Conservation (phyloP, 208 protist genomes). For the Borovskyia barvae region DNA sequence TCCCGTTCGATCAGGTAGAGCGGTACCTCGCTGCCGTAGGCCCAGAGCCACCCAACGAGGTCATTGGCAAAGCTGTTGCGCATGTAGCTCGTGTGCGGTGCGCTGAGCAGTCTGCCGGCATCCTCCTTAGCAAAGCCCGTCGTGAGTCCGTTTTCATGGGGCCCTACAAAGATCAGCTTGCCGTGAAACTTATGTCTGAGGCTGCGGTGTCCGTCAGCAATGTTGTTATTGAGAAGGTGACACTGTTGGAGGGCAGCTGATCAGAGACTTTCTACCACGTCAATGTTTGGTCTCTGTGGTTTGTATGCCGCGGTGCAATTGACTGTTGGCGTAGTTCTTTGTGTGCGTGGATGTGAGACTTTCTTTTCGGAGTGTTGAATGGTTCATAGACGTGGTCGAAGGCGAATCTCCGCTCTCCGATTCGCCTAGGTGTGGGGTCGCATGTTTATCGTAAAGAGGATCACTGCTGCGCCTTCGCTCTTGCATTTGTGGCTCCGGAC, state of each 20-base stretch:
- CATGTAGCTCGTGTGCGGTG: conserved; percentile 46
- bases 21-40: conserved; percentile 80
- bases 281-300: too few species aligned
- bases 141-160: conserved; percentile 63
- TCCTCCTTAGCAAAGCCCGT: conserved; percentile 59
- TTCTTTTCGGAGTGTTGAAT: neutral
- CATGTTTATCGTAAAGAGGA: too few species aligned
- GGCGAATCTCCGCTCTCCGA: too few species aligned
- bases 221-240: conserved; percentile 57
- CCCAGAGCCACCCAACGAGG: conserved; percentile 66
- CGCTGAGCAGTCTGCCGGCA: conserved; percentile 61
- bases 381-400: too few species aligned
- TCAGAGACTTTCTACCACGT: too few species aligned
- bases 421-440: too few species aligned
- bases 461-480: neutral
- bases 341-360: neutral
- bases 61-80: conserved; percentile 57
- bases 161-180: conserved; percentile 44
- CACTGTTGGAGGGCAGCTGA: conserved; percentile 51
- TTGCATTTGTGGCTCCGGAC: too few species aligned
- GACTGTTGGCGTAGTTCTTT: neutral
- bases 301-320: too few species aligned
- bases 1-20: conserved; percentile 72
- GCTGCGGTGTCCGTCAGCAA: conserved; percentile 50
- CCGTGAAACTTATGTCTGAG: conserved; percentile 71